Percentiles rank a stretch among this genome's conserved stretches.
These are phyloP conservation scores for Globisporangium irregulare DNA, from an alignment of 352 stramenopile genomes.

Conservation along the genomic window DNA sequence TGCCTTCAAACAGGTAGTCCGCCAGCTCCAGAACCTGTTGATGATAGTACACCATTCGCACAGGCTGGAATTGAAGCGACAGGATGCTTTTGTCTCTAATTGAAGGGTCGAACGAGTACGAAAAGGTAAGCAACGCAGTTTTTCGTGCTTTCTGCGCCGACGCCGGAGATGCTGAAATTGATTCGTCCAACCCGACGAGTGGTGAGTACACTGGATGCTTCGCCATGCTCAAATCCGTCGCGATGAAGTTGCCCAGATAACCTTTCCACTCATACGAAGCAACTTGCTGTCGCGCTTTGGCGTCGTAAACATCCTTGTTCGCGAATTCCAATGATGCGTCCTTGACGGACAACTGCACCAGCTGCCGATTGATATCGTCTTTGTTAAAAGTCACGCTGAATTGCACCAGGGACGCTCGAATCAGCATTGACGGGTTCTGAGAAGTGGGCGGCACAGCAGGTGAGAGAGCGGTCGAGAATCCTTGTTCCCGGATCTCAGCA, in stretches of 20 bases:
- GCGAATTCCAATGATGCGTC: constrained; percentile 50
- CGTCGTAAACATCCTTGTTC: constrained; percentile 12
- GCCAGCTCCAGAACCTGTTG: constrained; percentile 82
- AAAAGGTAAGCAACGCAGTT: constrained; percentile 31
- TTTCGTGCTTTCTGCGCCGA: constrained; percentile 8
- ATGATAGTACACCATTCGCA: constrained; percentile 82
- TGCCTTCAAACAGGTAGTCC: constrained; percentile 81
- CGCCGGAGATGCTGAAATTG: constrained; percentile 9
- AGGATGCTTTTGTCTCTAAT: constrained; percentile 42
- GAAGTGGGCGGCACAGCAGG: background rate
- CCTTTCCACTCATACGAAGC: constrained; percentile 25
- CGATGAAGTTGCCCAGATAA: constrained; percentile 72
- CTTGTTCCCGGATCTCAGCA: background rate
- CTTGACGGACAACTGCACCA: constrained; percentile 59
- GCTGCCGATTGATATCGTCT: constrained; percentile 61
- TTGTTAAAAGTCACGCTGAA: constrained; percentile 86
- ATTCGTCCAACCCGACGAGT: constrained; percentile 60
- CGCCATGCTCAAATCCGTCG: constrained; percentile 60
- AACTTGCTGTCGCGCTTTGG: background rate
- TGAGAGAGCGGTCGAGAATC: background rate
- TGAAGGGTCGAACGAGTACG: constrained; percentile 21
- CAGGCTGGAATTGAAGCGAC: constrained; percentile 49
- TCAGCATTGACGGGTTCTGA: constrained; percentile 23
- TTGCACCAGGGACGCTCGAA: constrained; percentile 66
- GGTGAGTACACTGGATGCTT: constrained; percentile 69